phyloP scores from a whole-genome alignment of 345 rosid species.

The Dipteronia dyeriana region DNA sequence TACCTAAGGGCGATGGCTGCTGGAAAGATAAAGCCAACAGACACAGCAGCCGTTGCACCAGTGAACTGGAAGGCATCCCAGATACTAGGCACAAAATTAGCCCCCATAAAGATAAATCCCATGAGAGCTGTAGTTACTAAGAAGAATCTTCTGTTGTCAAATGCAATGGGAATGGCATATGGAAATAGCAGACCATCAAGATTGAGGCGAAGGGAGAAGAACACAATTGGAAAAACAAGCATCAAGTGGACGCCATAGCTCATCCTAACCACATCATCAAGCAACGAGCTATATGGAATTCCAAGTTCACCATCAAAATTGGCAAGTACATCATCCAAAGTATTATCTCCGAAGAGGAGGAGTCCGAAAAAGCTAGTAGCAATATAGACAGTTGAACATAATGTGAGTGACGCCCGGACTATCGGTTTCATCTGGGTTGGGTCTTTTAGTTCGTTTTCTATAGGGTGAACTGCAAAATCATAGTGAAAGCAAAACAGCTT shows the following conservation, averaged over 20 bases:
- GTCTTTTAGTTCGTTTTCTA: slow-evolving; percentile 64
- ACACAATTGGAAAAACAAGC: slow-evolving; percentile 71
- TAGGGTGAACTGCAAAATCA: slow-evolving; percentile 61
- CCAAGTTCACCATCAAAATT: slow-evolving; percentile 75
- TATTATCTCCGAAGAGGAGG: slow-evolving; percentile 64
- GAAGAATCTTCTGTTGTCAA: slow-evolving; percentile 55
- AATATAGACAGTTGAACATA: slow-evolving; percentile 58
- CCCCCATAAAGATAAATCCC: slow-evolving; percentile 55
- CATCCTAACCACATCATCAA: slow-evolving; percentile 58
- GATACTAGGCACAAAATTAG: slow-evolving; percentile 63
- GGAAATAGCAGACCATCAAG: slow-evolving; percentile 68
- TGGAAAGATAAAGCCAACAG: slow-evolving; percentile 67
- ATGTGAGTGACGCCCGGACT: slow-evolving; percentile 49
- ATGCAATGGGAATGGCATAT: slow-evolving; percentile 48
- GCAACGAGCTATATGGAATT: slow-evolving; percentile 56
- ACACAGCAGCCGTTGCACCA: slow-evolving; percentile 60
- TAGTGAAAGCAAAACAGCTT: slow-evolving; percentile 12
- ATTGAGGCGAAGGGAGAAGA: slow-evolving; percentile 68
- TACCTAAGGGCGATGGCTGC: slow-evolving; percentile 59
- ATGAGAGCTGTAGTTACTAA: slow-evolving; percentile 46
- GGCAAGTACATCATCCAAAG: slow-evolving; percentile 64
- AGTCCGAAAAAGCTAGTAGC: slow-evolving; percentile 72
- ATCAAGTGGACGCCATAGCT: slow-evolving; percentile 75
- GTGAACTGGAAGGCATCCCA: slow-evolving; percentile 79
- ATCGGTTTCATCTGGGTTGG: slow-evolving; percentile 59